Evolutionary conservation across 345 rosid species (phyloP), one percentile per base, ranked within the genome.

Genomic region (Boechera stricta): DNA sequence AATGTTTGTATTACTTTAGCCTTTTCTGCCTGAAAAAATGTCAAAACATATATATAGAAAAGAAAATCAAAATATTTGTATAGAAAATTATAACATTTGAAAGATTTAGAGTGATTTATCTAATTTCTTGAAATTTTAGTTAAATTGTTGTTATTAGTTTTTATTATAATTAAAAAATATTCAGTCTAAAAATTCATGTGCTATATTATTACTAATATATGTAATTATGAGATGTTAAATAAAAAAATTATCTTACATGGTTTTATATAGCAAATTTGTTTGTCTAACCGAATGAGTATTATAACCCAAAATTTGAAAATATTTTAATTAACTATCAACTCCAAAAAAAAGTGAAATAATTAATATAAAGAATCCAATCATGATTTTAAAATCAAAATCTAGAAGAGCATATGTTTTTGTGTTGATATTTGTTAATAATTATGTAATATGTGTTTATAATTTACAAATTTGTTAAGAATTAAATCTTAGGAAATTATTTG

Each of bases 1-100:
- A 82, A 47, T 52, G 87, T 85, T 79, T 85, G 92, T 39, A 87
- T 83, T 42, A 87, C 85, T 64, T 77, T 72, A 31, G 81, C 91
- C 73, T 90, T 90, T 78, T 90, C 92, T 6, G 28, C 77, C 92
- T 86, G 24, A 21, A 21, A 21, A 21, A 21, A 21, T 21, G 13
- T 21, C 10, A 16, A 38, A 61, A 38, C 7, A 59, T 55, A 35
- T 7, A 21, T 2, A 7, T 11, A 26, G 5, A 6, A 10, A 51
- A 10, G 29, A 28, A 28, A 7, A 1, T 59, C 2, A 2, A 35
- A 59, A 59, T 2, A 36, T 16, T 1, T 21, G 8, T 57, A 47
- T 31, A 15, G 4, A 59, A 32, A 18, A 7, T 7, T 2, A 15
- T 6, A 49, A 45, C 13, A 45, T 6, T 45, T 8, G 24, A 10